Evolutionary conservation across 306 rosid genomes (phyloP), one percentile per base, ranked within the genome.

Genomic region (Gastrolobium bilobum): DNA sequence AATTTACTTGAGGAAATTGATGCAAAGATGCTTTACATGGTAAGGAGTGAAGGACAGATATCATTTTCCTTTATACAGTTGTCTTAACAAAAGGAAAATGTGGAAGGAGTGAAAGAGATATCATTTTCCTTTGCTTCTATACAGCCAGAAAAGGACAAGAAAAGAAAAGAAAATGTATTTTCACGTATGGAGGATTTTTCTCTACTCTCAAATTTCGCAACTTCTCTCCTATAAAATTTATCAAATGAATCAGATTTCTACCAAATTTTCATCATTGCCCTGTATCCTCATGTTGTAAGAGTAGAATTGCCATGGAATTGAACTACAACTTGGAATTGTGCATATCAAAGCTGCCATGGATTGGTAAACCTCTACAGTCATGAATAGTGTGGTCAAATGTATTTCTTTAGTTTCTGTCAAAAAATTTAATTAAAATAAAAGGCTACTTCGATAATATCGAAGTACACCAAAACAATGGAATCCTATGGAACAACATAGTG

Each of bases 41-140:
- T 63, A 48, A 63, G 9, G n/a, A n/a, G n/a, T n/a, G n/a, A 63
- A 2, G 47, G 68, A 38, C 13, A 38, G 68, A 63, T 6, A 63
- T 33, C 29, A 33, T 13, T 10, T 30, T 61, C 47, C 44, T 59
- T 4, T 37, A n/a, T n/a, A n/a, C n/a, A n/a, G n/a, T n/a, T n/a
- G 61, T 56, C 37, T 61, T 35, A 35, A 1, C 2, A 61, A 34
- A 1, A 33, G 44, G 10, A 34, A 61, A 46, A 37, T n/a, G 30
- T 35, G 68, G 11, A 61, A 61, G 30, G 46, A 35, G n/a, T 37
- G 30, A 61, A 61, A 35, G 44, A 61, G 59, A 26, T 53, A 15
- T 53, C 31, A 53, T 10, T 20, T 53, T 54, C 10, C n/a, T n/a
- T n/a, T n/a, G 11, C 34, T 54, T 54, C 3, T 26, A 26, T 62